Percentiles rank a stretch among this genome's conserved stretches.
These are phyloP conservation scores for Crithidia bombi DNA, from an alignment of 208 protist genomes.

Conservation along the genomic window DNA sequence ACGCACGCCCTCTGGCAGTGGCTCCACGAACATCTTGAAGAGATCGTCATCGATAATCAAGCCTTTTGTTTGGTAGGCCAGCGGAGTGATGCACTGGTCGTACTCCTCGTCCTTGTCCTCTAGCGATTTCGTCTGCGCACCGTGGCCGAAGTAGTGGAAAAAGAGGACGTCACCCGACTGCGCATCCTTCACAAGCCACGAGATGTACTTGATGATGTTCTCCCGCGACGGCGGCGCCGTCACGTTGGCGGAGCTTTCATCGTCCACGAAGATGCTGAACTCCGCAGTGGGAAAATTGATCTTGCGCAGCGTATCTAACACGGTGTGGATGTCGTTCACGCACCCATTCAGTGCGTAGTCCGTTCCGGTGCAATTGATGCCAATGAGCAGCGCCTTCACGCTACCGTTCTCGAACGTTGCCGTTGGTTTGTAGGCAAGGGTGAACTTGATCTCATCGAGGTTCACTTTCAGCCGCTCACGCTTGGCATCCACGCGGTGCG, in stretches of 20 bases:
- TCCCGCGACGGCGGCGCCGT: constrained; percentile 73
- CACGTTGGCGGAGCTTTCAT: constrained; percentile 72
- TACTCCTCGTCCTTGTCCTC: constrained; percentile 73
- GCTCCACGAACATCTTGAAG: constrained; percentile 75
- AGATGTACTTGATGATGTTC: constrained; percentile 88
- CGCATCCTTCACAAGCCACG: constrained; percentile 77
- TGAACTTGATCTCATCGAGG: constrained; percentile 67
- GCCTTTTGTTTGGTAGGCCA: constrained; percentile 73
- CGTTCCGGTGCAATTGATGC: constrained; percentile 90
- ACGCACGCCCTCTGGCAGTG: constrained; percentile 76
- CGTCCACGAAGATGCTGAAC: constrained; percentile 87
- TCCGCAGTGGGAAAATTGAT: constrained; percentile 84
- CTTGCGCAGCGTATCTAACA: constrained; percentile 76
- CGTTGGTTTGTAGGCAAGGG: constrained; percentile 67
- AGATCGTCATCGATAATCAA: constrained; percentile 92
- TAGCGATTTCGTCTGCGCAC: constrained; percentile 58
- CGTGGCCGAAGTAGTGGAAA: constrained; percentile 92
- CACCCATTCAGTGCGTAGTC: constrained; percentile 72
- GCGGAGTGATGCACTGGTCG: constrained; percentile 86
- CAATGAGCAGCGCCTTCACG: constrained; percentile 89
- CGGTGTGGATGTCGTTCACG: constrained; percentile 86
- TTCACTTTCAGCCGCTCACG: constrained; percentile 42
- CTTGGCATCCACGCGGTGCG: constrained; percentile 64
- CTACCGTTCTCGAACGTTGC: constrained; percentile 54
- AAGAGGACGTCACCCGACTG: constrained; percentile 90